Evolutionary conservation across 2,329 filamentous ascomycete species (phyloP).

Genomic region (Talaromyces sp.): DNA sequence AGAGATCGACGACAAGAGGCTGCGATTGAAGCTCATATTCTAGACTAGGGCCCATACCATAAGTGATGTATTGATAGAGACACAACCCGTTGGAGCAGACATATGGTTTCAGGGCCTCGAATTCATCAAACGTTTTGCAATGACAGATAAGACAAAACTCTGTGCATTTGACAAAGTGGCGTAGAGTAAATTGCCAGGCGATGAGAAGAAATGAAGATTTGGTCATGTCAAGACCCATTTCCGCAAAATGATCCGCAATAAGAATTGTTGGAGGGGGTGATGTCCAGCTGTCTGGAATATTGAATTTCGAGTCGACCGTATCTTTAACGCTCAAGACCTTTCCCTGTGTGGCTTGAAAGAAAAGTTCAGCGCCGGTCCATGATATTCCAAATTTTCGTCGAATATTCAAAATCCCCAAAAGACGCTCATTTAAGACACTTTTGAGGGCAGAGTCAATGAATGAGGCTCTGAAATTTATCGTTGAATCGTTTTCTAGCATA

Average conservation of each 20-base stretch:
- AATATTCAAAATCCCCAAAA: conserved; percentile 65
- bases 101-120: conserved; percentile 60
- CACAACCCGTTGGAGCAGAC: conserved; percentile 78
- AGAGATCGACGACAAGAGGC: conserved; percentile 79
- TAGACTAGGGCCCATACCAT: conserved; percentile 83
- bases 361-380: conserved; percentile 70
- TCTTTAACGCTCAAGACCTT: conserved; percentile 23
- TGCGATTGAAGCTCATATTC: conserved; percentile 81
- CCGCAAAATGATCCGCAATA: conserved; percentile 54
- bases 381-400: conserved; percentile 56
- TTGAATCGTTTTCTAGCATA: neutral
- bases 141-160: conserved; percentile 89
- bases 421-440: conserved; percentile 66
- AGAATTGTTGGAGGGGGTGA: conserved; percentile 46
- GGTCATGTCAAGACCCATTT: conserved; percentile 24
- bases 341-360: conserved; percentile 54
- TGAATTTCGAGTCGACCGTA: conserved; percentile 18
- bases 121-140: conserved; percentile 63
- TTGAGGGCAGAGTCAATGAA: conserved; percentile 75
- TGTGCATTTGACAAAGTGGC: conserved; percentile 77
- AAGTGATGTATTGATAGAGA: conserved; percentile 81
- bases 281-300: conserved; percentile 25
- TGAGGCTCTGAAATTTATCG: conserved; percentile 46
- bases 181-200: conserved; percentile 74
- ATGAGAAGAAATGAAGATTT: conserved; percentile 58